Evolutionary conservation across 1,284 basidiomycete genomes (phyloP).

Genomic region (Tylopilus sp.): DNA sequence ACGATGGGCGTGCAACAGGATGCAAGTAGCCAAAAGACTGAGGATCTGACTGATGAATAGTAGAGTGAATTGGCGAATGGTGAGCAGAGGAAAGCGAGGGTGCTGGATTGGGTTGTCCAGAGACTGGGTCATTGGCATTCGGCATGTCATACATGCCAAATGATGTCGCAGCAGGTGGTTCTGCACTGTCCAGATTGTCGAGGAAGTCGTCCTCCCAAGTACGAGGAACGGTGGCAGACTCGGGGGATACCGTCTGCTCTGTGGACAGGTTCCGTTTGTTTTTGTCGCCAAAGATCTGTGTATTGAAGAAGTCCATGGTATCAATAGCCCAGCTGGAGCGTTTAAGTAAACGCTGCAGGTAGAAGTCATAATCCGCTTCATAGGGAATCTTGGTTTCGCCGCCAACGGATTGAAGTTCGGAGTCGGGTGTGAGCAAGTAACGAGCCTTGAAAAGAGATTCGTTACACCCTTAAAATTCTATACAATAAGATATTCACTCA

Average conservation of each 20-base stretch:
- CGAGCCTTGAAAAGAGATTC: background rate
- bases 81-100: too few relatives aligned
- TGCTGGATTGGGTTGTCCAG: too few relatives aligned
- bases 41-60: too few relatives aligned
- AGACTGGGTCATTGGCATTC: too few relatives aligned
- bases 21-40: too few relatives aligned
- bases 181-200: constrained; percentile 1
- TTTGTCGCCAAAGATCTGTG: constrained; percentile 1
- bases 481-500: background rate
- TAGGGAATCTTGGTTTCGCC: constrained; percentile 10
- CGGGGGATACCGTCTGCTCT: background rate
- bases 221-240: background rate
- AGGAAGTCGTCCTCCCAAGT: constrained; percentile 9
- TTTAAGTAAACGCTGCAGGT: constrained; percentile 4
- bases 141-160: too few relatives aligned
- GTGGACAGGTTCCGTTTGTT: background rate
- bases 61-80: too few relatives aligned
- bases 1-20: too few relatives aligned
- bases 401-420: constrained; percentile 7
- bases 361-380: constrained; percentile 15
- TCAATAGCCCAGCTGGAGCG: constrained; percentile 5
- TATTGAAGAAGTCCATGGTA: constrained; percentile 2
- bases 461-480: background rate
- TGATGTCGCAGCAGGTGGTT: too few relatives aligned
- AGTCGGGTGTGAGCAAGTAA: constrained; percentile 8